Conservation (phyloP, 1,139 yeast genomes). For the Spencermartinsiella ligniputridi region DNA sequence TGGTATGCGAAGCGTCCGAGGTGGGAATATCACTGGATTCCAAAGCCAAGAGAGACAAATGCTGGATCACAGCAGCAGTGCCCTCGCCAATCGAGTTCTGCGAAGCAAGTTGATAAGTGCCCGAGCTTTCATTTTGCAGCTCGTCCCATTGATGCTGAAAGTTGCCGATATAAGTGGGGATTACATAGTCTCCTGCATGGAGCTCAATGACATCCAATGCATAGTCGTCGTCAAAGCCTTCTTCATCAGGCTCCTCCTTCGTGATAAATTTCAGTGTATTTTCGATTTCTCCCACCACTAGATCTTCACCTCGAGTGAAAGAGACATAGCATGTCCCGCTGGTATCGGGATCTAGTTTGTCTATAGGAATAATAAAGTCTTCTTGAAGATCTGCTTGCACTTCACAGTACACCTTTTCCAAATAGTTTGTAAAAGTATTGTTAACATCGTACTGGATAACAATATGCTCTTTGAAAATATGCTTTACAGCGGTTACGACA, state of each 20-base stretch:
- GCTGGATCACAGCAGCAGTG: slow-evolving; percentile 40
- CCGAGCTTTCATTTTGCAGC: slow-evolving; percentile 50
- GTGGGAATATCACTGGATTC: slow-evolving; percentile 72
- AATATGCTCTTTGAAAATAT: slow-evolving; percentile 68
- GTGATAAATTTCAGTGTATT: slow-evolving; percentile 72
- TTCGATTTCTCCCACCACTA: slow-evolving; percentile 52
- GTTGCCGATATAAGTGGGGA: slow-evolving; percentile 73
- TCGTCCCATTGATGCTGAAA: slow-evolving; percentile 75
- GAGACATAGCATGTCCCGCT: slow-evolving; percentile 79
- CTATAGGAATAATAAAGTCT: slow-evolving; percentile 71
- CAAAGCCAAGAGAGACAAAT: slow-evolving; percentile 62
- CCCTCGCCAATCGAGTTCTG: slow-evolving; percentile 44
- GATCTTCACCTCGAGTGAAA: slow-evolving; percentile 53
- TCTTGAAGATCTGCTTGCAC: slow-evolving; percentile 58
- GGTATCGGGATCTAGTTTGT: slow-evolving; percentile 63
- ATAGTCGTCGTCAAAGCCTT: slow-evolving; percentile 91
- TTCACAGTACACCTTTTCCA: slow-evolving; percentile 75
- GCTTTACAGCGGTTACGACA: slow-evolving; percentile 80
- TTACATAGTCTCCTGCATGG: slow-evolving; percentile 75
- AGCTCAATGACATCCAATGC: slow-evolving; percentile 78
- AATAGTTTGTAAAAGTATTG: slow-evolving; percentile 76
- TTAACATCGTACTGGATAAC: slow-evolving; percentile 82
- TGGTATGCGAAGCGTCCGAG: slow-evolving; percentile 55
- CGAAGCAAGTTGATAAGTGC: slow-evolving; percentile 55
- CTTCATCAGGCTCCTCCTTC: slow-evolving; percentile 75